These are phyloP conservation scores for Ilex asprella DNA, from an alignment of 257 asterid genomes.

Conservation along the genomic window DNA sequence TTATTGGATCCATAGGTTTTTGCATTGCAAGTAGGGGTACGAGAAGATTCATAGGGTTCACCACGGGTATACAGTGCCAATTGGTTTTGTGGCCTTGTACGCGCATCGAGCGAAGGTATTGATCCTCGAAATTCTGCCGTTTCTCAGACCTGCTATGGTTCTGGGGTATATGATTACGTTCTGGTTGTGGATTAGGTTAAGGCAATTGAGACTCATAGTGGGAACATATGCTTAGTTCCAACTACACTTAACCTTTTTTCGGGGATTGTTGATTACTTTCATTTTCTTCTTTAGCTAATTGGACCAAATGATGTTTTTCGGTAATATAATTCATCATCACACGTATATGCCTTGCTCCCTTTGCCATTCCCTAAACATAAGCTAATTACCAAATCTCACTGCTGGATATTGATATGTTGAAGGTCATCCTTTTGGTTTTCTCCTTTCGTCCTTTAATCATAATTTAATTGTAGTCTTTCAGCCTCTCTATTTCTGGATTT, in stretches of 20 bases:
- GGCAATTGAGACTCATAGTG: slow-evolving; percentile 97
- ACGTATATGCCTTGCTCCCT: too few species aligned
- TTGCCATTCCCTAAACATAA: too few species aligned
- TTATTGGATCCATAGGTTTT: slow-evolving; percentile 89
- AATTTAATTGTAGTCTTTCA: too few species aligned
- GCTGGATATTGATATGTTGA: too few species aligned
- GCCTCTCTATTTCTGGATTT: too few species aligned
- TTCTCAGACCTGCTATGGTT: slow-evolving; percentile 82
- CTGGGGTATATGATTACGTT: slow-evolving; percentile 93
- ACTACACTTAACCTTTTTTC: too few species aligned
- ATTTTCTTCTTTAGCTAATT: slow-evolving; percentile 36
- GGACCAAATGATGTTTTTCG: slow-evolving; percentile 59
- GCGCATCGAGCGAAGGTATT: slow-evolving; percentile 96
- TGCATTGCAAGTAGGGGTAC: slow-evolving; percentile 94
- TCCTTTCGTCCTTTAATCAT: too few species aligned
- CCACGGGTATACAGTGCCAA: slow-evolving; percentile 89
- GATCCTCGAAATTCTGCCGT: slow-evolving; percentile 94
- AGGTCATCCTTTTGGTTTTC: too few species aligned
- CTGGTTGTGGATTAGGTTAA: slow-evolving; percentile 92
- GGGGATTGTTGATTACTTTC: slow-evolving; percentile 13
- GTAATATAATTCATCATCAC: slow-evolving; percentile 16
- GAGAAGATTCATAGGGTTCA: slow-evolving; percentile 96
- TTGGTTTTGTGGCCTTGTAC: slow-evolving; percentile 89
- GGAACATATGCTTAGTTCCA: too few species aligned
- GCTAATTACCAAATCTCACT: too few species aligned